Evolutionary conservation across 306 rosid genomes (phyloP), one percentile per base, ranked within the genome.

Genomic region (Lathyrus aphaca): DNA sequence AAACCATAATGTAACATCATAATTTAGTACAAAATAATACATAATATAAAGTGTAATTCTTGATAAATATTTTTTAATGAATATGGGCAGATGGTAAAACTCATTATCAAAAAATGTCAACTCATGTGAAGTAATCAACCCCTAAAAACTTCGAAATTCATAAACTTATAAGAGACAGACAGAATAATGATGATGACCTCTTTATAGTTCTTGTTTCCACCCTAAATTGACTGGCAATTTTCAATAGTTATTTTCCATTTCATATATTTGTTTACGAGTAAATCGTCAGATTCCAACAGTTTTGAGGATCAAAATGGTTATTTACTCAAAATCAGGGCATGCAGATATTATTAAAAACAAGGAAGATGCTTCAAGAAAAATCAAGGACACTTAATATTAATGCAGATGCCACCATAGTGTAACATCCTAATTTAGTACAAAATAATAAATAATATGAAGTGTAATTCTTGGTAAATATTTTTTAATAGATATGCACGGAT

Each of bases 361-460:
- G 16, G 13, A 57, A 40, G 60, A 23, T 42, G 40, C 18, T 23
- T 66, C 62, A 11, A 80, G 15, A 68, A 74, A 49, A 58, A 45
- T 45, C 40, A 64, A 3, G 4, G 63, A 17, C 23, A 6, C 58
- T 37, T 44, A 44, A 51, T 40, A 27, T 4, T 65, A 27, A 43
- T 12, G 49, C 49, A 14, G 19, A 46, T 68, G 29, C 57, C 19
- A 50, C 57, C 12, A 18, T 50, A 50, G 16, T 19, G 14, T 18
- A 50, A 18, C 5, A 4, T 51, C 57, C 30, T 51, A 4, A 11
- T 18, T 51, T 19, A 18, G 29, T 48, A 10, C 13, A 51, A 51
- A 18, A 19, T 51, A 18, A 19, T 51, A 9, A 6, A 50, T 10
- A 51, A 51, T 51, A 51, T 19, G 10, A 51, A 18, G 29, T 51